Conservation (phyloP, 495 filamentous ascomycete genomes). For the Aspergillus carlsbadensis region DNA sequence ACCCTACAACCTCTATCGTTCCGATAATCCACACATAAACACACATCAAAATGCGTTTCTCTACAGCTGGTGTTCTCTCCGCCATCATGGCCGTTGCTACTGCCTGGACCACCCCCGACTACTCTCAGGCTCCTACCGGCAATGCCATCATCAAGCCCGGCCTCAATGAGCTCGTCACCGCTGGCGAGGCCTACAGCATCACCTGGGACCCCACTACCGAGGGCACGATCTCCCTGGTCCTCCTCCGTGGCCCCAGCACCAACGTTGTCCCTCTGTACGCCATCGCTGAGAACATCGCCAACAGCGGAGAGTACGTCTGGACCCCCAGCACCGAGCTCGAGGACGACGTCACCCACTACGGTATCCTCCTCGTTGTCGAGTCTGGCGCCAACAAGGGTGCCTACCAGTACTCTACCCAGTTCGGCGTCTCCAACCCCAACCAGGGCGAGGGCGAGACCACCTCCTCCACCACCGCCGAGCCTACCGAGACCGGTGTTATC, state of each 20-base stretch:
- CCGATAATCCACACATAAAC: slow-evolving; percentile 9
- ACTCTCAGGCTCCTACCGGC: slow-evolving; percentile 47
- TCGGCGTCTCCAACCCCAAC: slow-evolving; percentile 58
- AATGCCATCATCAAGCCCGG: slow-evolving; percentile 58
- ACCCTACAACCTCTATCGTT: slow-evolving; percentile 13
- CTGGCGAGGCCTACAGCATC: slow-evolving; percentile 56
- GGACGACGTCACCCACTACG: slow-evolving; percentile 57
- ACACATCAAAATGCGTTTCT: slow-evolving; percentile 52
- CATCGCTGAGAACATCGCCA: slow-evolving; percentile 55
- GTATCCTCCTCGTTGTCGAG: slow-evolving; percentile 64
- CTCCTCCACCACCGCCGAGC: slow-evolving; percentile 13
- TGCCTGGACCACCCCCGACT: slow-evolving; percentile 53
- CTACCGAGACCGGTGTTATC: slow-evolving; percentile 19
- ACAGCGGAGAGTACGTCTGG: slow-evolving; percentile 60
- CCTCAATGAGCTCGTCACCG: slow-evolving; percentile 53
- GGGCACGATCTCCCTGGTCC: slow-evolving; percentile 57
- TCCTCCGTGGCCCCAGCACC: slow-evolving; percentile 59
- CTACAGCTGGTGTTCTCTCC: slow-evolving; percentile 42
- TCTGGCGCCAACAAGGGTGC: slow-evolving; percentile 42
- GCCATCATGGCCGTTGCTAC: slow-evolving; percentile 50
- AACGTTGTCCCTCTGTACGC: slow-evolving; percentile 55
- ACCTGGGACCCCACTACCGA: slow-evolving; percentile 54
- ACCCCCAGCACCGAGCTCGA: slow-evolving; percentile 49
- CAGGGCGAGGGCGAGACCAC: slow-evolving; percentile 18
- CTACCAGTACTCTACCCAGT: slow-evolving; percentile 71